These are phyloP conservation scores for Aspergillus pseudoviridinutans DNA, from an alignment of 2,329 filamentous ascomycete species.

Conservation along the genomic window DNA sequence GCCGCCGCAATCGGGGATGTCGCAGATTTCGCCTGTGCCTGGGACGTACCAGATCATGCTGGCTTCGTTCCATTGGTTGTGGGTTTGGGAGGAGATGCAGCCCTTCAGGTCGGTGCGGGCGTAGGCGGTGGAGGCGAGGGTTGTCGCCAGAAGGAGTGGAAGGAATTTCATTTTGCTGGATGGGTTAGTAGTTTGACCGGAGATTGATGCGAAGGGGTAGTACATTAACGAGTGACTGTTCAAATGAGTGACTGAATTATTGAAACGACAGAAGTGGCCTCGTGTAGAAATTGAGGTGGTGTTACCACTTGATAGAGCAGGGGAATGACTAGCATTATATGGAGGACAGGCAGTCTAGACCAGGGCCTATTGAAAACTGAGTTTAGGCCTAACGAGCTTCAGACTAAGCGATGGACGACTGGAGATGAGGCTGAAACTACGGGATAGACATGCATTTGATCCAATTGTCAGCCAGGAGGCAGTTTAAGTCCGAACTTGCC, in stretches of 20 bases:
- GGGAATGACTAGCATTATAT: neutral
- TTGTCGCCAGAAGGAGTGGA: conserved; percentile 16
- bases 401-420: neutral
- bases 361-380: neutral
- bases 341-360: neutral
- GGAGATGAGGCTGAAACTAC: neutral
- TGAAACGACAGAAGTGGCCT: neutral
- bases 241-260: neutral
- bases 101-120: conserved; percentile 24
- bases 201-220: neutral
- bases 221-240: neutral
- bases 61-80: conserved; percentile 23
- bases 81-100: conserved; percentile 23
- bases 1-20: conserved; percentile 63
- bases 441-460: neutral
- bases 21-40: conserved; percentile 61
- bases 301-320: neutral
- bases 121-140: conserved; percentile 11
- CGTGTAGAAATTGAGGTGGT: neutral
- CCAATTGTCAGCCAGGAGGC: no score
- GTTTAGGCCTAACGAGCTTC: neutral
- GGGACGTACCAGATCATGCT: conserved; percentile 55
- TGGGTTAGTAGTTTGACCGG: neutral
- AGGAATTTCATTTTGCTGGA: conserved; percentile 18
- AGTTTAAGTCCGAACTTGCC: no score